Base-by-base conservation (phyloP, 1,284 basidiomycete species). In the Ceratobasidium sp. region DNA sequence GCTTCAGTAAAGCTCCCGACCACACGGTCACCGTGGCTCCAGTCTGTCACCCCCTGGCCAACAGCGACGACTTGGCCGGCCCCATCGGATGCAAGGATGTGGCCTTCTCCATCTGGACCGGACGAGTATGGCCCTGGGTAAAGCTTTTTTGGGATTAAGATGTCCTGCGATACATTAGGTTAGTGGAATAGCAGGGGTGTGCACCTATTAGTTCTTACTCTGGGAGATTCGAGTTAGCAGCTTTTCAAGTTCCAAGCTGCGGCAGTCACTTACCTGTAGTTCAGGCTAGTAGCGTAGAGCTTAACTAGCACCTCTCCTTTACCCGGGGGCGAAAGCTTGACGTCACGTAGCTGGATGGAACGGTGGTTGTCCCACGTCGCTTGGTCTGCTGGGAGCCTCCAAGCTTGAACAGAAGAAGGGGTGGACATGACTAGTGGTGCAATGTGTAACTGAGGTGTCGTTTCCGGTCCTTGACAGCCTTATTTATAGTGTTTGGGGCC, bases 1-100 rank as follows among this genome's bases (percentile, higher is more conserved):
- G 83, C 83, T 6, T 82, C 76, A 6, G 81, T 77, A 76, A 87
- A 85, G 77, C 85, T 85, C 3, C 84, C 81, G 64, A 83, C 85
- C 72, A 90, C 88, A 22, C 87, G 85, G 78, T 90, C 88, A 13
- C 89, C 88, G 2, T 80, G 75, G 74, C 84, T 84, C 84, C 84
- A 89, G 14, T 80, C 79, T 43, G 79, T 84, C n/a, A 89, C 88
- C 14, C 84, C 84, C 46, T 81, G 80, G 3, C 89, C 89, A 22
- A 89, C 79, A 2, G 84, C 83, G 48, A 88, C 80, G 61, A 91
- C 82, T 78, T 89, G 87, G 9, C 90, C 89, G 16, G 90, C 88
- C 76, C 86, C 84, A 77, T 91, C 90, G 5, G 89, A 90, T 79
- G 84, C 83, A 0, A 89, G 88, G 19, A 89, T 83, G 1, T 53